These are phyloP conservation scores for Catharanthus roseus DNA, from an alignment of 257 asterid genomes.

Conservation along the genomic window DNA sequence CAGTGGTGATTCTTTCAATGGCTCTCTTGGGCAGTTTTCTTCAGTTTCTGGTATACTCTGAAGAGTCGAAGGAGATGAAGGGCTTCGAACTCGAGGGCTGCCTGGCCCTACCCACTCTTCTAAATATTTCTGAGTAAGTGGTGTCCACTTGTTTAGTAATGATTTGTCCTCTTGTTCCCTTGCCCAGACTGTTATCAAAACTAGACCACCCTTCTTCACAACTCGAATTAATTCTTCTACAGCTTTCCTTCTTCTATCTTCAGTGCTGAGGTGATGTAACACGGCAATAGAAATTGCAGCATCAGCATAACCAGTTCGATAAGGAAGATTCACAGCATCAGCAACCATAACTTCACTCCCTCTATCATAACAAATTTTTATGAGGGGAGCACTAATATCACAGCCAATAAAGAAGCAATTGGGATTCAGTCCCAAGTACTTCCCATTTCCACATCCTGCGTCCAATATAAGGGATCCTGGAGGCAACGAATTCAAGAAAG, in stretches of 20 bases:
- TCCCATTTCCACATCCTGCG: constrained; percentile 97
- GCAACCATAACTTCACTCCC: constrained; percentile 91
- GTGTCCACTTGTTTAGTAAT: constrained; percentile 86
- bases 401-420: constrained; percentile 71
- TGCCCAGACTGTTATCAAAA: constrained; percentile 96
- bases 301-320: constrained; percentile 76
- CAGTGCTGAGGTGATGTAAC: constrained; percentile 90
- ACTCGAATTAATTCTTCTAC: constrained; percentile 80
- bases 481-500: constrained; percentile 64
- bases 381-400: constrained; percentile 79
- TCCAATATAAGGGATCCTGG: constrained; percentile 76
- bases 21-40: constrained; percentile 38
- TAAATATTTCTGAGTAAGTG: constrained; percentile 62
- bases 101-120: constrained; percentile 94
- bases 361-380: constrained; percentile 68
- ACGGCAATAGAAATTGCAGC: constrained; percentile 98
- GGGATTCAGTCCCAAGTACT: constrained; percentile 75
- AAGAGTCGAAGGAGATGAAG: constrained; percentile 43
- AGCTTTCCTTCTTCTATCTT: constrained; percentile 75
- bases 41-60: constrained; percentile 78
- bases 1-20: constrained; percentile 8
- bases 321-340: constrained; percentile 90
- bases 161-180: constrained; percentile 84
- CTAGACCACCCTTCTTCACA: constrained; percentile 70
- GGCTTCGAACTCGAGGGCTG: constrained; percentile 57